Base-by-base conservation (phyloP, 805 yeast genomes). In the Saturnispora serradocipensis region DNA sequence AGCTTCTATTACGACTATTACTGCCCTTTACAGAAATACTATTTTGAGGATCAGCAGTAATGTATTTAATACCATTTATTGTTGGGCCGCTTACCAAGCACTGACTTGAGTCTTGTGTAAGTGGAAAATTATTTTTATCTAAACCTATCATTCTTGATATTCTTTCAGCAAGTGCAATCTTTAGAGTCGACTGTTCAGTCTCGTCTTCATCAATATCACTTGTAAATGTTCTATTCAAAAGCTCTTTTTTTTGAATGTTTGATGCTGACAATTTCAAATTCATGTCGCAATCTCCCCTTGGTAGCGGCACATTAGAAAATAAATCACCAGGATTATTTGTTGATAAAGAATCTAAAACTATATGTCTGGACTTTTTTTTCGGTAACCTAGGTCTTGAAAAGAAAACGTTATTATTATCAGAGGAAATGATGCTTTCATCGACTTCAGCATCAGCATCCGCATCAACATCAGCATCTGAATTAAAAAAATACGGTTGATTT, bases 321-420 rank as follows among this genome's bases (percentile, higher is more conserved):
- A 89, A 71, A 62, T 88, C 96, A 28, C 96, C 96, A 0, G 96
- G 96, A 60, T 85, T 88, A 16, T 82, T 70, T 4, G 77, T 67
- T 49, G 77, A 75, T 47, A 82, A 69, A 1, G 86, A 73, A 25
- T 75, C 78, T 35, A 84, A 67, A 4, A 67, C 77, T 39, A 78
- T 77, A 56, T 77, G 77, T 52, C 77, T 68, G 2, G 81, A 75
- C 20, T 51, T 50, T 8, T 42, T 40, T 16, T 24, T 50, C 3
- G 18, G 34, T 27, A 32, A 18, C 27, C n/a, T 43, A 25, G 35
- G 53, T 28, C 38, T 42, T 48, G 18, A 43, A 22, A 16, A 24
- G 22, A 3, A 18, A 2, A 40, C 7, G 18, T 46, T 43, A 18
- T 46, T 10, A 22, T 47, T 38, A 39, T 46, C 51, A 11, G 46